Conservation (phyloP, 2,329 filamentous ascomycete genomes). For the Proliferodiscus dingleyae region DNA sequence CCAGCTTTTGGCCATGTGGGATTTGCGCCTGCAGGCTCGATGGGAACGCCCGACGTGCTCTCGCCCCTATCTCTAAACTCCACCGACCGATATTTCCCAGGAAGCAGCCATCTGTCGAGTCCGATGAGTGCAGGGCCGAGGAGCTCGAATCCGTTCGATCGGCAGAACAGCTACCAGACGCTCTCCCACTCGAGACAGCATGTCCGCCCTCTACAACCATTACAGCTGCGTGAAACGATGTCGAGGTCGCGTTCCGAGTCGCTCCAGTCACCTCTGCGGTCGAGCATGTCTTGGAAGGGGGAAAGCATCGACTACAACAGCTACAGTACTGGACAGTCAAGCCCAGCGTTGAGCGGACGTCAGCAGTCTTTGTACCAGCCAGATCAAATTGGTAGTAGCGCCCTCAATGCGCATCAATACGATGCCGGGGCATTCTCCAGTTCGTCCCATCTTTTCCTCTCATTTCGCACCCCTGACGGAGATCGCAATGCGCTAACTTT, state of each 20-base stretch:
- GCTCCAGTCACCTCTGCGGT: conserved; percentile 53
- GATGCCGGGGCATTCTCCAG: conserved; percentile 49
- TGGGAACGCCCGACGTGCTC: conserved; percentile 49
- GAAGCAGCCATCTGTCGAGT: conserved; percentile 42
- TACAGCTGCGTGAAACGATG: conserved; percentile 54
- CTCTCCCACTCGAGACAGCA: conserved; percentile 40
- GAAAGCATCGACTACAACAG: conserved; percentile 52
- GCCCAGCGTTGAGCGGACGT: conserved; percentile 43
- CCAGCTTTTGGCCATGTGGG: conserved; percentile 63
- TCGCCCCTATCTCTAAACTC: conserved; percentile 53
- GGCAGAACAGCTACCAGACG: conserved; percentile 45
- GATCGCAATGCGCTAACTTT: conserved; percentile 22
- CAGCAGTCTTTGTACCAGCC: conserved; percentile 48
- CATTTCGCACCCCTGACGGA: conserved; percentile 18
- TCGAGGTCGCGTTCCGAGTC: conserved; percentile 52
- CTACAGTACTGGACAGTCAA: conserved; percentile 43
- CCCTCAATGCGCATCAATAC: conserved; percentile 42
- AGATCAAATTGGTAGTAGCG: conserved; percentile 40
- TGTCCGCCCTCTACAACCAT: conserved; percentile 51
- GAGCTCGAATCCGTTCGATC: conserved; percentile 48
- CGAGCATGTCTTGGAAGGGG: conserved; percentile 60
- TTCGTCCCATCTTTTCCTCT: conserved; percentile 29
- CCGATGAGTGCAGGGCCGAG: conserved; percentile 45
- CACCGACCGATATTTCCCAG: conserved; percentile 49
- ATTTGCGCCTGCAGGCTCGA: conserved; percentile 50